These are phyloP conservation scores for Huntiella decipiens DNA, from an alignment of 2,329 filamentous ascomycete species.

Conservation along the genomic window DNA sequence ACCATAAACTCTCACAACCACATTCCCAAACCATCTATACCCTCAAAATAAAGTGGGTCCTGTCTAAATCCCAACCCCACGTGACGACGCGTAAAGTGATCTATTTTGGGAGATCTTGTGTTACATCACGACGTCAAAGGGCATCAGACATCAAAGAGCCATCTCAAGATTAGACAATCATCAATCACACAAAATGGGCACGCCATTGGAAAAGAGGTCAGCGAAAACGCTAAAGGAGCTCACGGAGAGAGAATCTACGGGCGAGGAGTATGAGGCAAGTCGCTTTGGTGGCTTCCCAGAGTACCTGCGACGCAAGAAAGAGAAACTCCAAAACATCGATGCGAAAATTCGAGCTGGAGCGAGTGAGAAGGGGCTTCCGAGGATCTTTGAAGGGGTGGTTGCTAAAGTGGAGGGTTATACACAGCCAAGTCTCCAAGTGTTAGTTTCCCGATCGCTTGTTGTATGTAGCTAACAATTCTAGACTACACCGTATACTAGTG, in stretches of 20 bases:
- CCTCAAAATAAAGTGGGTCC: too few relatives aligned
- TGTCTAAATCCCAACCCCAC: too few relatives aligned
- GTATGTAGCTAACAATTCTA: slow-evolving; percentile 13
- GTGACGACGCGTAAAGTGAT: too few relatives aligned
- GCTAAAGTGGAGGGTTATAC: slow-evolving; percentile 92
- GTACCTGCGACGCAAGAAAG: slow-evolving; percentile 89
- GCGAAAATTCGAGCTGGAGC: slow-evolving; percentile 54
- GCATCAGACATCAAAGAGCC: too few relatives aligned
- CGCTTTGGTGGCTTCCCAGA: slow-evolving; percentile 77
- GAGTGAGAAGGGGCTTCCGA: slow-evolving; percentile 40
- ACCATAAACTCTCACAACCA: too few relatives aligned
- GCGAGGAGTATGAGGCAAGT: slow-evolving; percentile 80
- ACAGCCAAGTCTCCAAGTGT: slow-evolving; percentile 73
- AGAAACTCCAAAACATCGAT: slow-evolving; percentile 92
- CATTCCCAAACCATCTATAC: too few relatives aligned
- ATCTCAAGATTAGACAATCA: too few relatives aligned
- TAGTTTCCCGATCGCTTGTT: slow-evolving; percentile 14
- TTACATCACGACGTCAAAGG: too few relatives aligned
- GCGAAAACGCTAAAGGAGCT: slow-evolving; percentile 40
- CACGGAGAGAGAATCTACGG: slow-evolving; percentile 39
- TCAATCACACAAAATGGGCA: slow-evolving; percentile 28
- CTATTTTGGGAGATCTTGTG: too few relatives aligned
- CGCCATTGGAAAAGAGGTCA: slow-evolving; percentile 44
- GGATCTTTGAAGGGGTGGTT: slow-evolving; percentile 79
- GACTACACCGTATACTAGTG: slow-evolving; percentile 69